A percentile compares a stretch with the other conserved stretches of the same genome.
Evolutionary conservation across 208 protist species (phyloP).

Genomic region (Acanthamoeba healyi): DNA sequence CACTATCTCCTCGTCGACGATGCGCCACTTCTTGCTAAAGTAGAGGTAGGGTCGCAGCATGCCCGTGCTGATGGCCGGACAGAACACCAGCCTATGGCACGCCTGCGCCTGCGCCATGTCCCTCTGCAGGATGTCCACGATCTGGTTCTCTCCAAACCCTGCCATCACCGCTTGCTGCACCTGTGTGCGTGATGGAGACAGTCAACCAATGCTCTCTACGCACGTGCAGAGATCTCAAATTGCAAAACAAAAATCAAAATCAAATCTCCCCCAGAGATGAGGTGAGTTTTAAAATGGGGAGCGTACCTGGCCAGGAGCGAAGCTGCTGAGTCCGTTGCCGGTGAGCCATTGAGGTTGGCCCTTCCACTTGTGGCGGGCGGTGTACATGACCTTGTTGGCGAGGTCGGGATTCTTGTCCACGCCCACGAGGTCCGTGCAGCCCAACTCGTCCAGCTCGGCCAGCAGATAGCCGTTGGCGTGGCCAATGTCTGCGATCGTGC

Average conservation of each 20-base stretch:
- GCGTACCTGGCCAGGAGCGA: not conserved
- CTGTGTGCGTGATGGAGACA: not conserved
- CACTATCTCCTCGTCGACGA: conserved; percentile 3
- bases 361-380: not conserved
- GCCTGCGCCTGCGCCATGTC: not conserved
- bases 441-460: not conserved
- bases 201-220: not conserved
- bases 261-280: not conserved
- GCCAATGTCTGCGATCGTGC: conserved; percentile 3
- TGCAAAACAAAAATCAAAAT: not conserved
- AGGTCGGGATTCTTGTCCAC: not conserved
- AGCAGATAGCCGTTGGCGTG: not conserved
- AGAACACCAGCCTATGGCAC: conserved; percentile 9
- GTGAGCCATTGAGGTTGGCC: not conserved
- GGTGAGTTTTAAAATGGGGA: not conserved
- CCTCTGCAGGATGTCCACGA: not conserved
- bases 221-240: not conserved
- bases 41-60: conserved; percentile 19
- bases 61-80: conserved; percentile 11
- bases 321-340: not conserved
- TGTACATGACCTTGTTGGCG: not conserved
- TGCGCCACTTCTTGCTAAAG: conserved; percentile 32
- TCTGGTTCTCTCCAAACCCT: conserved; percentile 24
- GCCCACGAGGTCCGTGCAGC: not conserved
- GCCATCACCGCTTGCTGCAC: conserved; percentile 39